Evolutionary conservation across 2,329 filamentous ascomycete species (phyloP).

Genomic region (Sporothrix pseudoabietina): DNA sequence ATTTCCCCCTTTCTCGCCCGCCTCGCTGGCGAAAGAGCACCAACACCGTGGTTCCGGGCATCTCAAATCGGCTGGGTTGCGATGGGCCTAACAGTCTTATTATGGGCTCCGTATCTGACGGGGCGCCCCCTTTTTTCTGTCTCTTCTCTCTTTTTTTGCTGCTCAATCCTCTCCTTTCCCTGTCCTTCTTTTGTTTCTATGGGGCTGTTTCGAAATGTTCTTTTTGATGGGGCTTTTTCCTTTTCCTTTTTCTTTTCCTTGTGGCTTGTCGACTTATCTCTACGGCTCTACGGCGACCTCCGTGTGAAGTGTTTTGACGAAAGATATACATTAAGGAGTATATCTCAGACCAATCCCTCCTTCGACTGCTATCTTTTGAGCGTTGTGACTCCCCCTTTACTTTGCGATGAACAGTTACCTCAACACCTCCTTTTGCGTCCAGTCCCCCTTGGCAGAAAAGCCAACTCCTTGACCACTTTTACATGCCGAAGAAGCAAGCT

Average conservation of each 20-base stretch:
- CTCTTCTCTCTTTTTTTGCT: not conserved
- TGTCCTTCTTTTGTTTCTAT: constrained; percentile 24
- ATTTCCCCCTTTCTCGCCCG: not conserved
- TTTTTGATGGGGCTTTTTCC: constrained; percentile 8
- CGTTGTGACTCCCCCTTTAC: not conserved
- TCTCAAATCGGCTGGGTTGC: constrained; percentile 27
- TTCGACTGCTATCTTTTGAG: not conserved
- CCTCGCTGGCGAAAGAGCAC: not conserved
- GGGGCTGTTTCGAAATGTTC: constrained; percentile 27
- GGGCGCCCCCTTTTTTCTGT: constrained; percentile 3
- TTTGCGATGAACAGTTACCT: not conserved
- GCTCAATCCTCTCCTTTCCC: not conserved
- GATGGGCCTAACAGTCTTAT: not conserved
- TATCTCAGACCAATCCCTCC: not conserved
- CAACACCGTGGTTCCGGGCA: constrained; percentile 31
- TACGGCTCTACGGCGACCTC: not conserved
- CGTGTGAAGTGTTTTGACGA: not conserved
- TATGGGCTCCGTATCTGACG: constrained; percentile 1
- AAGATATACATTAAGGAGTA: not conserved
- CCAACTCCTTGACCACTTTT: not conserved
- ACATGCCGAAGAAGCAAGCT: not conserved
- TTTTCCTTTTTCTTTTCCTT: not conserved
- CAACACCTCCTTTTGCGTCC: not conserved
- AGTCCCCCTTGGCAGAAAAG: not conserved
- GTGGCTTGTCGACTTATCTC: not conserved